phyloP scores from a whole-genome alignment of 2,329 filamentous ascomycete genomes.

The Fusarium pseudoanthophilum region DNA sequence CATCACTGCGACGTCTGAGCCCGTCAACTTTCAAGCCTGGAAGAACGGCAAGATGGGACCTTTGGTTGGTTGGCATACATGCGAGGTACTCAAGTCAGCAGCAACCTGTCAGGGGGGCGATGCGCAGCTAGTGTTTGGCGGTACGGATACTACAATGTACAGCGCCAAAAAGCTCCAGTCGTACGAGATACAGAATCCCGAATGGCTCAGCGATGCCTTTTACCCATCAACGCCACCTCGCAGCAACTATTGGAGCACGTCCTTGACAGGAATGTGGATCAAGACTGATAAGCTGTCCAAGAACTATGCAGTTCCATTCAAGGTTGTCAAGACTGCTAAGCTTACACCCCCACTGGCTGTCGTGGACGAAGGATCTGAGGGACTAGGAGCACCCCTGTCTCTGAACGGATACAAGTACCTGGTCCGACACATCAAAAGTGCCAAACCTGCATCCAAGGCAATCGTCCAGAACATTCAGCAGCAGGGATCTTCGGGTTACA shows the following conservation, averaged over 20 bases:
- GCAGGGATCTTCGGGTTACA: not conserved
- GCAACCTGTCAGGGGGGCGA: not conserved
- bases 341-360: constrained; percentile 13
- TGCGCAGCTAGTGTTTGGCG: not conserved
- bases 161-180: not conserved
- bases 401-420: constrained; percentile 12
- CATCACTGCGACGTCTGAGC: not conserved
- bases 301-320: constrained; percentile 13
- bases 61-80: constrained; percentile 1
- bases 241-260: constrained; percentile 13
- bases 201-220: constrained; percentile 17
- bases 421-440: not conserved
- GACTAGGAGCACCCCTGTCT: constrained; percentile 13
- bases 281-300: not conserved
- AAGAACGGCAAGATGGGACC: not conserved
- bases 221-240: constrained; percentile 10
- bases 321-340: not conserved
- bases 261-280: constrained; percentile 13
- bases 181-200: constrained; percentile 11
- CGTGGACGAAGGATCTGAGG: constrained; percentile 22
- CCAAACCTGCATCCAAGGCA: not conserved
- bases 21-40: constrained; percentile 2
- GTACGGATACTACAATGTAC: constrained; percentile 4
- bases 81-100: not conserved
- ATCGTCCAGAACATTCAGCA: not conserved